Evolutionary conservation across 495 filamentous ascomycete species (phyloP), one percentile per base, ranked within the genome.

Genomic region (Aspergillus nidulans): DNA sequence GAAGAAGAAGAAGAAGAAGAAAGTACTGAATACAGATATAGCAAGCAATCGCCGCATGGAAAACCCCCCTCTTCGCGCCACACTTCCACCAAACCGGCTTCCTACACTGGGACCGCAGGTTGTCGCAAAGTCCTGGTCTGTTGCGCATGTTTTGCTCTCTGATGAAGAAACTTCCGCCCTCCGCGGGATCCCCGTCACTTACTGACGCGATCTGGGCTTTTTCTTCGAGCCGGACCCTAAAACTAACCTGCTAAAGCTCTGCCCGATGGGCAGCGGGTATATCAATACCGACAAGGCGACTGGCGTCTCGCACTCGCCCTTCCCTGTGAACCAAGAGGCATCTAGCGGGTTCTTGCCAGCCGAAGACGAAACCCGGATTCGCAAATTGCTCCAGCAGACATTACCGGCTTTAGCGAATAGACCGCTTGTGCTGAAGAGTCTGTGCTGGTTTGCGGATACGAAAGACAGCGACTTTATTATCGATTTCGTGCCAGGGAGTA

Each of bases 371-470:
- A 59, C 51, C 41, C 62, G 68, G 53, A 49, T 82, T 32, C 65
- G 78, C 23, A 65, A 68, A 46, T 53, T 82, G 49, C 57, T 85
- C 40, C 55, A 62, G 24, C 69, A 85, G 42, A 77, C 78, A 19
- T 59, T 84, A 6, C 81, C 80, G 0, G 55, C 57, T 13, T 62
- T 84, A 19, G 73, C 75, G 7, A 69, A 79, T 21, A 60, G 77
- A n/a, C 77, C 77, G 13, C 59, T 83, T 18, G 72, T 81, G 16
- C 57, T 69, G 28, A 71, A 69, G 46, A 68, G 61, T 21, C 59
- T 84, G 21, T 85, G 81, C 56, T 85, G 81, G 80, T 82, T 77
- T 63, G 76, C 75, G 15, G 80, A 82, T 59, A 78, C 74, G 20
- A 72, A 68, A 23, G 80, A 83, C 60, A 77, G 77, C 24, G 74